Conservation (phyloP, 805 yeast species). For the Nakazawaea wickerhamii region DNA sequence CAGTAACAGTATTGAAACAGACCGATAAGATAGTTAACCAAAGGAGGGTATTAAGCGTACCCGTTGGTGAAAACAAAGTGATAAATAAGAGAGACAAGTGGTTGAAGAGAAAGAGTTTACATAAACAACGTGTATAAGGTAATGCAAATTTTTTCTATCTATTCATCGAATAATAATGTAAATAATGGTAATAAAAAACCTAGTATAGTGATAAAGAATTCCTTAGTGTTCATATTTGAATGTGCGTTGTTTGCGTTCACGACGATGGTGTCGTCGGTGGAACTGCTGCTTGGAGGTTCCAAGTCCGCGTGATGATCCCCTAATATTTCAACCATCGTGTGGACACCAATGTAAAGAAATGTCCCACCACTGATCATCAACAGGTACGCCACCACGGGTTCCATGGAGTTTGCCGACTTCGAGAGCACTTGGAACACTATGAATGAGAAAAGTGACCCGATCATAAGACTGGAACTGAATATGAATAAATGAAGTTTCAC, state of each 20-base stretch:
- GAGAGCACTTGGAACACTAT: constrained; percentile 22
- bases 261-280: constrained; percentile 1
- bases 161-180: constrained; percentile 4
- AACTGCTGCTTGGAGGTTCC: background rate
- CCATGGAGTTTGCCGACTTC: constrained; percentile 19
- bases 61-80: constrained; percentile 18
- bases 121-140: constrained; percentile 7
- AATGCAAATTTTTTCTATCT: too few relatives aligned
- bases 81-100: constrained; percentile 14
- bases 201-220: constrained; percentile 6
- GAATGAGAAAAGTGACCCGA: constrained; percentile 50
- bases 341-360: constrained; percentile 64
- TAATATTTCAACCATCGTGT: constrained; percentile 41
- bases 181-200: constrained; percentile 8
- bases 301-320: background rate
- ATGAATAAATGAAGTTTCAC: constrained; percentile 42
- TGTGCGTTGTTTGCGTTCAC: too few relatives aligned
- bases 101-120: constrained; percentile 16
- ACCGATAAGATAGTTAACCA: constrained; percentile 13
- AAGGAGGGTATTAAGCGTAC: constrained; percentile 16
- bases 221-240: background rate
- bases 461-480: constrained; percentile 59
- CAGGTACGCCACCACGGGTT: constrained; percentile 46
- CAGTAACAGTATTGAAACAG: constrained; percentile 27
- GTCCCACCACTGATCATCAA: constrained; percentile 68